These are phyloP conservation scores for Eucalyptus pauciflora DNA, from an alignment of 345 rosid species.

Conservation along the genomic window DNA sequence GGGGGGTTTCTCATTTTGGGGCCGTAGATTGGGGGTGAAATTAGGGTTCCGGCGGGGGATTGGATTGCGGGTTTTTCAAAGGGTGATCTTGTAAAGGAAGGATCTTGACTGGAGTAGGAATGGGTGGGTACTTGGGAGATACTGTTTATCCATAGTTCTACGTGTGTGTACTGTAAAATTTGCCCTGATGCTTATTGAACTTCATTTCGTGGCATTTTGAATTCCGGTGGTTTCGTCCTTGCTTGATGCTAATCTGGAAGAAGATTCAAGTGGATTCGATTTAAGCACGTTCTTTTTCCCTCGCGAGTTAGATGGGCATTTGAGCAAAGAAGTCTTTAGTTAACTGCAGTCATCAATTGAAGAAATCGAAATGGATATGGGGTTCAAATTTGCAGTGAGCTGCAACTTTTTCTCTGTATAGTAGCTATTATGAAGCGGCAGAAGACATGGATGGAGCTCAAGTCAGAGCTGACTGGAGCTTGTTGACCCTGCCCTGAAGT, in stretches of 20 bases:
- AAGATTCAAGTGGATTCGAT: neutral
- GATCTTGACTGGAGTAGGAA: neutral
- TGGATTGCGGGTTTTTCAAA: neutral
- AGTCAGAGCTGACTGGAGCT: neutral
- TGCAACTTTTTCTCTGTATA: neutral
- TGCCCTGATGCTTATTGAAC: neutral
- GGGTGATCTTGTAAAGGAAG: neutral
- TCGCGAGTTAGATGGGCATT: neutral
- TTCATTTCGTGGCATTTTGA: neutral
- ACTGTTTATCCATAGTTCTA: neutral
- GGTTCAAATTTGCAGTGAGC: neutral
- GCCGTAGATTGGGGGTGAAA: neutral
- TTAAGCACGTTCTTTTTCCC: neutral
- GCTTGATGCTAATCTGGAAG: neutral
- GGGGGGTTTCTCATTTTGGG: neutral
- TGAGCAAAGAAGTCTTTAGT: neutral
- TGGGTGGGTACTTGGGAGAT: neutral
- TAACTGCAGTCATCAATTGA: neutral
- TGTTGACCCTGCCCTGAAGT: neutral
- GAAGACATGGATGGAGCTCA: neutral
- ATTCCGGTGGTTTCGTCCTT: neutral
- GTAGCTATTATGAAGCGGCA: neutral
- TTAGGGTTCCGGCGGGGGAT: neutral
- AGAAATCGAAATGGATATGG: neutral
- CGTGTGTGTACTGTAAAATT: neutral